Evolutionary conservation across 1,139 yeast species (phyloP), one percentile per base, ranked within the genome.

Genomic region (Eremothecium gossypii): DNA sequence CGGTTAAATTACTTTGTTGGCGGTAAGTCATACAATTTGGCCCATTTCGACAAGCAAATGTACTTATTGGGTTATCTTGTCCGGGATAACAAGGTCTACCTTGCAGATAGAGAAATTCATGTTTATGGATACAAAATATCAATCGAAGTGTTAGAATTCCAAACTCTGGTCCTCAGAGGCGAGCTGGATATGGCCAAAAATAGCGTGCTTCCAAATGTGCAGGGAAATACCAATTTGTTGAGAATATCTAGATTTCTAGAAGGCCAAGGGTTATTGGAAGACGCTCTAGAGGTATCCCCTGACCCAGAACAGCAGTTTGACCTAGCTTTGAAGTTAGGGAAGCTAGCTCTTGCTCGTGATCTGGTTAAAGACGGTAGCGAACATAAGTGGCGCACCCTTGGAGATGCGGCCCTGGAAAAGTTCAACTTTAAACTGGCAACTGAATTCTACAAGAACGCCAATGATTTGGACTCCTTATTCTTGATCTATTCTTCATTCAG

Each of bases 1-100:
- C 78, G 97, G 63, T 74, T 93, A 59, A 91, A 89, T 66, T 93
- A 91, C 64, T 77, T 86, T 49, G 97, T 91, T 49, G 98, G 98
- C 55, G 95, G 95, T 37, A 87, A 87, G 59, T 80, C 83, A 13
- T 85, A 86, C 63, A 91, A 87, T 58, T 77, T 91, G 66, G 91
- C 94, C 34, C 97, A 91, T 67, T 89, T 84, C 58, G 96, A 91
- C 61, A 86, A 81, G 61, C 78, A 83, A 51, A 81, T 82, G 75
- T 91, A 83, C 62, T 69, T 93, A 46, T 70, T 91, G 46, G 97
- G 97, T 26, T 91, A 91, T 64, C 71, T 86, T 55, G 84, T 95
- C 28, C 77, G 91, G 57, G 97, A 91, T 59, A 84, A 85, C 54
- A 84, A 82, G 54, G 80, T 91, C 46, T 93, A 87, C 61, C 78